These are phyloP conservation scores for Platanus orientalis DNA, from an alignment of 164 flowering plant species.

Conservation along the genomic window DNA sequence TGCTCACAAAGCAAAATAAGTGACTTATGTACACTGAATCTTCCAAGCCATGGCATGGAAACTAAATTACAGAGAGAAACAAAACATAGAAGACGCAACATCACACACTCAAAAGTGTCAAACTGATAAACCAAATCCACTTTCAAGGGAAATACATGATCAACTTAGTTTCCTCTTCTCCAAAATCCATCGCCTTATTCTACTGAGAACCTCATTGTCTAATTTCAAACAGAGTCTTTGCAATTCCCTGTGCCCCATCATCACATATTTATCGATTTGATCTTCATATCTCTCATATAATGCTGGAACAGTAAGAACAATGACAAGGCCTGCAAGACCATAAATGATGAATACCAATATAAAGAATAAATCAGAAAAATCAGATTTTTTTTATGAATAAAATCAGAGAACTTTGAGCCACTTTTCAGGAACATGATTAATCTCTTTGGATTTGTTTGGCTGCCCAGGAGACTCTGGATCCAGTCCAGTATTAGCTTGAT, in stretches of 20 bases:
- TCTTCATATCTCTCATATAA: slow-evolving; percentile 73
- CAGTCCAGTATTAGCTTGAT: too few relatives aligned
- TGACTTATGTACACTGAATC: background rate
- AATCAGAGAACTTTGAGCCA: too few relatives aligned
- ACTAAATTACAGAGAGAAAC: background rate
- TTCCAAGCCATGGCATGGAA: slow-evolving; percentile 1
- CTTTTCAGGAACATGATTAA: too few relatives aligned
- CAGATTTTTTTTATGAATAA: too few relatives aligned
- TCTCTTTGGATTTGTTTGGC: too few relatives aligned
- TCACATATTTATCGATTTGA: slow-evolving; percentile 37
- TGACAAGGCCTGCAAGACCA: slow-evolving; percentile 51
- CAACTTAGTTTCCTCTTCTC: slow-evolving; percentile 59
- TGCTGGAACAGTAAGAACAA: slow-evolving; percentile 73
- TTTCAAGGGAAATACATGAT: slow-evolving; percentile 4
- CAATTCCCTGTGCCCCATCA: slow-evolving; percentile 32
- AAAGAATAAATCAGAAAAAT: background rate
- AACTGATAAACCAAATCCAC: background rate
- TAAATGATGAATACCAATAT: background rate
- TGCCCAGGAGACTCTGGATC: background rate
- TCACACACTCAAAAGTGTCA: background rate
- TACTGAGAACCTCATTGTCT: slow-evolving; percentile 34
- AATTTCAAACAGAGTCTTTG: slow-evolving; percentile 35
- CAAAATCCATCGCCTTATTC: slow-evolving; percentile 36
- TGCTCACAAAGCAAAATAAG: background rate
- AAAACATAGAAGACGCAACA: too few relatives aligned